Conservation (phyloP, 345 rosid genomes). For the Anacardium occidentale region DNA sequence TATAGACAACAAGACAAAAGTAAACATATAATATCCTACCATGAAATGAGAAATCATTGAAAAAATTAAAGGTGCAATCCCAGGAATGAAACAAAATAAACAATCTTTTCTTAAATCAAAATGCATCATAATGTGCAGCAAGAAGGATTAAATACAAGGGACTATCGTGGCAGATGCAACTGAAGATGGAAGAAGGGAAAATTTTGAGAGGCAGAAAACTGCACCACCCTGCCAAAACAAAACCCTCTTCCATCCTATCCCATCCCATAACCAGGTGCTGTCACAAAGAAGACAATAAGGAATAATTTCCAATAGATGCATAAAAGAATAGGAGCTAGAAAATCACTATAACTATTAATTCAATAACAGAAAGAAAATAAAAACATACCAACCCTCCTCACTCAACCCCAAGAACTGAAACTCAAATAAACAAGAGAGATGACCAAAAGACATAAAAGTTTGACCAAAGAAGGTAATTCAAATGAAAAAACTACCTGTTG, state of each 20-base stretch:
- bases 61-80: slow-evolving; percentile 8
- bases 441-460: neutral
- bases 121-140: neutral
- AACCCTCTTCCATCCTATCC: neutral
- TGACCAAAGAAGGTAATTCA: neutral
- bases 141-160: neutral
- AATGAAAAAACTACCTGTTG: slow-evolving; percentile 57
- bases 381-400: no score
- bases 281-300: neutral
- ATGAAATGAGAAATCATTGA: neutral
- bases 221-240: neutral
- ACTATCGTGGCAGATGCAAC: neutral
- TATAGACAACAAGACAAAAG: slow-evolving; percentile 36
- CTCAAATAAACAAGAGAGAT: neutral
- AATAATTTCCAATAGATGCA: neutral
- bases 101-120: neutral
- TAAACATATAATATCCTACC: neutral
- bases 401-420: no score
- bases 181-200: neutral
- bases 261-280: neutral
- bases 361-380: no score
- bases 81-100: neutral
- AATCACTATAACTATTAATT: neutral
- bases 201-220: neutral
- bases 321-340: neutral